Evolutionary conservation across 768 basidiomycete species (phyloP).

Genomic region (Crucibulum laeve): DNA sequence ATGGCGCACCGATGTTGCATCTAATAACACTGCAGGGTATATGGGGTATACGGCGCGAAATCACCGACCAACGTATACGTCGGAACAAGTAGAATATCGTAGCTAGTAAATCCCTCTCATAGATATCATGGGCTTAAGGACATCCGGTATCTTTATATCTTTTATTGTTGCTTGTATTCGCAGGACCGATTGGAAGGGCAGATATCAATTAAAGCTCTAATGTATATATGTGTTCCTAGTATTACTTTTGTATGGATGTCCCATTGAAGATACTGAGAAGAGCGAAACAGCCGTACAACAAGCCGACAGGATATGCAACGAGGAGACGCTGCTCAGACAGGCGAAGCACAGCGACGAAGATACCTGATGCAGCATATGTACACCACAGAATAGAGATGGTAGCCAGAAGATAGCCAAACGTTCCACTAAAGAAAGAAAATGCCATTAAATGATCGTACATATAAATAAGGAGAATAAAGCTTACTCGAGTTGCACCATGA

Average conservation of each 20-base stretch:
- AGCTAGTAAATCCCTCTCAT: too few species aligned
- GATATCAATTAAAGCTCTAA: too few species aligned
- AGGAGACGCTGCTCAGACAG: conserved; percentile 95
- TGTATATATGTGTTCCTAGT: too few species aligned
- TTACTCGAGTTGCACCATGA: conserved; percentile 84
- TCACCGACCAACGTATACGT: too few species aligned
- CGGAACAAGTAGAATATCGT: too few species aligned
- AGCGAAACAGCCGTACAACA: conserved; percentile 93
- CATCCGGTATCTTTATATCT: too few species aligned
- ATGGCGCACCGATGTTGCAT: too few species aligned
- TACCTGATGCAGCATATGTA: conserved; percentile 92
- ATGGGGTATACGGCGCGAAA: too few species aligned
- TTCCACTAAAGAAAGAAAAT: conserved; percentile 45
- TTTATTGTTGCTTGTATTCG: too few species aligned
- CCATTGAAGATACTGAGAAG: conserved; percentile 86
- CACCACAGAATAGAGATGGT: conserved; percentile 90
- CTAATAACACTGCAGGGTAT: too few species aligned
- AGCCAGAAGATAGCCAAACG: conserved; percentile 83
- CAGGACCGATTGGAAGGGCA: too few species aligned
- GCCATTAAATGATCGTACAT: conserved; percentile 3
- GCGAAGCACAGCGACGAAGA: conserved; percentile 91
- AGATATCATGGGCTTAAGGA: too few species aligned
- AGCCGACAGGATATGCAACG: conserved; percentile 93
- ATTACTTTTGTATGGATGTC: conserved; percentile 23
- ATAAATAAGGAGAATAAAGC: conserved; percentile 26